Conservation (phyloP, 345 rosid species). For the Salix suchowensis region DNA sequence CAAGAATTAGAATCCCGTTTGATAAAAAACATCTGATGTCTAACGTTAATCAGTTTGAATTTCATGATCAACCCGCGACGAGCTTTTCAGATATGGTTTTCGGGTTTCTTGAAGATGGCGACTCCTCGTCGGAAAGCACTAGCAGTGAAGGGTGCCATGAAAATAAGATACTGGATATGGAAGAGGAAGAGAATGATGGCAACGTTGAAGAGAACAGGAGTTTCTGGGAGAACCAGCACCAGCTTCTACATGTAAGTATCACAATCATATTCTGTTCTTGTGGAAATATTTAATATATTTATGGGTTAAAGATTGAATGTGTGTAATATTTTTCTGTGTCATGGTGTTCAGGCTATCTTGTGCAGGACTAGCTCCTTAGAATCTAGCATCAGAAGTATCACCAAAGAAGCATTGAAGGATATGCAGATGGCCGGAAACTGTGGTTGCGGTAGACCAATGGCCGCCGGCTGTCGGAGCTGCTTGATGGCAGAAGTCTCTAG, state of each 20-base stretch:
- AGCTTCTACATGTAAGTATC: conserved; percentile 22
- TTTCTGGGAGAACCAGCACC: conserved; percentile 26
- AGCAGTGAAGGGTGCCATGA: neutral
- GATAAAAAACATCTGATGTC: neutral
- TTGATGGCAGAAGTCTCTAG: conserved; percentile 23
- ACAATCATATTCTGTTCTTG: neutral
- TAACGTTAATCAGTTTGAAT: neutral
- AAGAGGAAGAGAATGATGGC: conserved; percentile 10
- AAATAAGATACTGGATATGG: conserved; percentile 9
- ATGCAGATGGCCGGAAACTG: conserved; percentile 12
- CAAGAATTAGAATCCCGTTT: conserved; percentile 15
- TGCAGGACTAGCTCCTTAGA: conserved; percentile 27
- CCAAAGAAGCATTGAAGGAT: conserved; percentile 25
- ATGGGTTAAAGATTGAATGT: neutral
- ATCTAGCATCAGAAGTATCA: conserved; percentile 19
- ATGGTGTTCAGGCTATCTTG: conserved; percentile 18
- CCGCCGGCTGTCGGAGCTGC: conserved; percentile 26
- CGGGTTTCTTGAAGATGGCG: conserved; percentile 20
- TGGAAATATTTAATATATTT: neutral
- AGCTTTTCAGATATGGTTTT: conserved; percentile 25
- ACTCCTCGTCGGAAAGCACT: neutral
- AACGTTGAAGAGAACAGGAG: neutral
- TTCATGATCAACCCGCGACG: conserved; percentile 1
- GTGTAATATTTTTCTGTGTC: neutral
- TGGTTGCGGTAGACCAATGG: conserved; percentile 16